Percentiles rank a stretch among this genome's conserved stretches.
phyloP scores from a whole-genome alignment of 495 filamentous ascomycete genomes.

The Corynascus novoguineensis region DNA sequence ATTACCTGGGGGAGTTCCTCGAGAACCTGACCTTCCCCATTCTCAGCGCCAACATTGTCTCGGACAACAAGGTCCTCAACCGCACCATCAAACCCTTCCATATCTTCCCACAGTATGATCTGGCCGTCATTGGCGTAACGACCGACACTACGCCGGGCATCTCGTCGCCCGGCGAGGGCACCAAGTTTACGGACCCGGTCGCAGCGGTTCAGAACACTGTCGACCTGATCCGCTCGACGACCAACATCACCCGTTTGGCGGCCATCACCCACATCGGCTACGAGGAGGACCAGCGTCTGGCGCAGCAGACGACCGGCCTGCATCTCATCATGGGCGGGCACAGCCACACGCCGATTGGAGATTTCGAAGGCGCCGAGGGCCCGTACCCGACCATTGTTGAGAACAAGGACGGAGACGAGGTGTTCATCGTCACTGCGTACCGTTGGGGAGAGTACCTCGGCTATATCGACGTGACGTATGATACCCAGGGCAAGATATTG shows the following conservation, averaged over 20 bases:
- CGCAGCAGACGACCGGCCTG: conserved; percentile 45
- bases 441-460: conserved; percentile 58
- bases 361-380: conserved; percentile 44
- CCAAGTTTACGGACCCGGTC: conserved; percentile 46
- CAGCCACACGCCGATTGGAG: conserved; percentile 53
- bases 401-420: conserved; percentile 54
- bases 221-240: conserved; percentile 43
- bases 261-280: conserved; percentile 58
- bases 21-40: conserved; percentile 55
- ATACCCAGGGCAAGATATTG: conserved; percentile 46
- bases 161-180: conserved; percentile 46
- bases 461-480: conserved; percentile 54
- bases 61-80: conserved; percentile 46
- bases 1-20: conserved; percentile 46
- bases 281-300: conserved; percentile 50
- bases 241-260: conserved; percentile 49
- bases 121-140: conserved; percentile 54
- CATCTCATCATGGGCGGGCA: conserved; percentile 56
- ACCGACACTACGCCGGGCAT: conserved; percentile 49
- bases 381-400: conserved; percentile 52
- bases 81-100: conserved; percentile 52
- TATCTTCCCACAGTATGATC: conserved; percentile 48
- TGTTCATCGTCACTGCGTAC: conserved; percentile 55
- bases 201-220: conserved; percentile 49
- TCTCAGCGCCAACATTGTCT: conserved; percentile 49